phyloP scores from a whole-genome alignment of 2,329 filamentous ascomycete species.

The Fusarium longipes region DNA sequence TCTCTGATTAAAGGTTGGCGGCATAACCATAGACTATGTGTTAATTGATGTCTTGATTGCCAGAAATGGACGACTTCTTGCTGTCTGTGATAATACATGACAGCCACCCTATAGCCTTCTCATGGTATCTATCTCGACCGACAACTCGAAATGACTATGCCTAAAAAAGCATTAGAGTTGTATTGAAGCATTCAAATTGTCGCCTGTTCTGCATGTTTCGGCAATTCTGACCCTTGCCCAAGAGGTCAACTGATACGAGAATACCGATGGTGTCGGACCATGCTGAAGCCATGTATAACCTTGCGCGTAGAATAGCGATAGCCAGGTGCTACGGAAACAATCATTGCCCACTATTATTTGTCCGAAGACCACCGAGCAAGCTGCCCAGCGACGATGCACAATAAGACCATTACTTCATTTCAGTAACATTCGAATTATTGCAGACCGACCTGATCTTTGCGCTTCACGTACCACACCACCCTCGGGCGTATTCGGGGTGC shows the following conservation, averaged over 20 bases:
- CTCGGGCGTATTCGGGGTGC: neutral
- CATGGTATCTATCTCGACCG: neutral
- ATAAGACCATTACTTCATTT: neutral
- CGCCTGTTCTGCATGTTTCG: conserved; percentile 14
- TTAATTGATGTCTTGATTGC: too few species aligned
- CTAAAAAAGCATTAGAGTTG: conserved; percentile 1
- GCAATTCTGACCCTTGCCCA: conserved; percentile 15
- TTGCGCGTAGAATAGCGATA: conserved; percentile 12
- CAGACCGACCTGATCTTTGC: conserved; percentile 1
- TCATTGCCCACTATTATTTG: neutral
- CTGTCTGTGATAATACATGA: neutral
- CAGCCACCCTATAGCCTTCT: conserved; percentile 25
- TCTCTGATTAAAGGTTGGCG: neutral
- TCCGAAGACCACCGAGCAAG: conserved; percentile 1
- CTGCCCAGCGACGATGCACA: conserved; percentile 3
- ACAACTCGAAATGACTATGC: conserved; percentile 8
- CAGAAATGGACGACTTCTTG: neutral
- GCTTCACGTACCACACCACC: conserved; percentile 24
- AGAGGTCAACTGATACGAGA: conserved; percentile 34
- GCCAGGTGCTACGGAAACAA: conserved; percentile 27
- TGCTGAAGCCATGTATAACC: conserved; percentile 32
- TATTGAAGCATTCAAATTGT: conserved; percentile 15
- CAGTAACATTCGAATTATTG: neutral
- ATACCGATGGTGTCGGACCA: conserved; percentile 34
- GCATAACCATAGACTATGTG: neutral